Evolutionary conservation across 163 green algal genomes (phyloP).

Genomic region (Prototheca wickerhamii): DNA sequence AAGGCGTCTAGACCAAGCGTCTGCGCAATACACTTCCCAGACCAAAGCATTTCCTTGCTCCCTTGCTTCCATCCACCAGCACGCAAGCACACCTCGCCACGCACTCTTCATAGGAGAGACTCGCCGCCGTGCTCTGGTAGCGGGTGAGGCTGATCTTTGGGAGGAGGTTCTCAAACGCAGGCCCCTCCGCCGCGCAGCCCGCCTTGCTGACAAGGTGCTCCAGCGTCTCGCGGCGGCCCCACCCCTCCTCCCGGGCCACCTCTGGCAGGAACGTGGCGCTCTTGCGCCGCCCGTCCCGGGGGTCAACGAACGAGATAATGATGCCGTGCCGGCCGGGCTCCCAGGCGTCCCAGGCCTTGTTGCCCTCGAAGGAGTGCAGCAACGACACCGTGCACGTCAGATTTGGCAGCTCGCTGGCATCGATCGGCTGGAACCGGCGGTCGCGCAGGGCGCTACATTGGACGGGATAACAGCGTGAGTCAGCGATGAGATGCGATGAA

Average conservation of each 20-base stretch:
- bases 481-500: neutral
- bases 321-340: slow-evolving; percentile 51
- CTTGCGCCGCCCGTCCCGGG: slow-evolving; percentile 12
- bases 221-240: slow-evolving; percentile 34
- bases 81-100: neutral
- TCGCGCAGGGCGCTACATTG: slow-evolving; percentile 46
- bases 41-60: neutral
- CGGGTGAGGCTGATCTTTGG: slow-evolving; percentile 13
- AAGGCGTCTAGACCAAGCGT: too few species aligned
- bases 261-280: slow-evolving; percentile 72
- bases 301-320: slow-evolving; percentile 55
- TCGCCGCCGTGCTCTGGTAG: slow-evolving; percentile 47
- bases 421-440: slow-evolving; percentile 55
- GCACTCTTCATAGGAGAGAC: slow-evolving; percentile 46
- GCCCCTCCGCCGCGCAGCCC: slow-evolving; percentile 23
- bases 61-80: neutral
- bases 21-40: too few species aligned
- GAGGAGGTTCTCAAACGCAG: neutral
- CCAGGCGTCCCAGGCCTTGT: slow-evolving; percentile 52
- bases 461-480: neutral
- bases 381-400: slow-evolving; percentile 61
- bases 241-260: slow-evolving; percentile 41
- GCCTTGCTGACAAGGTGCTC: slow-evolving; percentile 60
- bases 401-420: slow-evolving; percentile 34
- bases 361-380: slow-evolving; percentile 54